These are phyloP conservation scores for Pseudozyma sp. DNA, from an alignment of 1,284 basidiomycete species.

Conservation along the genomic window DNA sequence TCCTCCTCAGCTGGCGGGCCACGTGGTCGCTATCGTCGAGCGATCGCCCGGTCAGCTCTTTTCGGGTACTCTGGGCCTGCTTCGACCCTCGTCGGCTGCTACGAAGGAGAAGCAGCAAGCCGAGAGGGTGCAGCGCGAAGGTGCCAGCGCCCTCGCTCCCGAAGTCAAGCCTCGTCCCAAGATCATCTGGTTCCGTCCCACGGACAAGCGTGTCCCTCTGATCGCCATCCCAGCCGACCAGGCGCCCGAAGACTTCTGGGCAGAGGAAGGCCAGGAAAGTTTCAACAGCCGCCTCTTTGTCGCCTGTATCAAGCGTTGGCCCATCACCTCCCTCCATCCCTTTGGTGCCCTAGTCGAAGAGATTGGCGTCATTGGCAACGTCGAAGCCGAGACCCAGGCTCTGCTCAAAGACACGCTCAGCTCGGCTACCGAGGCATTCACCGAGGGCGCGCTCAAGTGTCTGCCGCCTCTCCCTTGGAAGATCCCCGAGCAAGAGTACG, in stretches of 20 bases:
- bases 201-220: conserved; percentile 97
- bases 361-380: conserved; percentile 96
- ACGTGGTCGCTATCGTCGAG: conserved; percentile 97
- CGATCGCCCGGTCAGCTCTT: conserved; percentile 98
- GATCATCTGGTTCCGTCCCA: conserved; percentile 99
- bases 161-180: conserved; percentile 81
- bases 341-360: conserved; percentile 99
- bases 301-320: conserved; percentile 94
- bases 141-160: conserved; percentile 79
- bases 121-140: conserved; percentile 93
- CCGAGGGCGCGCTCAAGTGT: conserved; percentile 87
- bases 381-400: conserved; percentile 96
- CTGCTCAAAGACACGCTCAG: conserved; percentile 94
- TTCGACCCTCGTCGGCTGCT: conserved; percentile 95
- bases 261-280: conserved; percentile 80
- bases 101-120: conserved; percentile 99
- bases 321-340: conserved; percentile 91
- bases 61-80: conserved; percentile 92
- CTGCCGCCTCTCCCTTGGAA: conserved; percentile 93
- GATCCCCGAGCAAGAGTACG: conserved; percentile 89
- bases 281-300: conserved; percentile 94
- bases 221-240: conserved; percentile 98
- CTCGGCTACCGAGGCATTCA: conserved; percentile 66
- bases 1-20: conserved; percentile 77
- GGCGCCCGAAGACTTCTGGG: conserved; percentile 94